Conservation (phyloP, 306 rosid genomes). For the Cucurbita ficifolia region DNA sequence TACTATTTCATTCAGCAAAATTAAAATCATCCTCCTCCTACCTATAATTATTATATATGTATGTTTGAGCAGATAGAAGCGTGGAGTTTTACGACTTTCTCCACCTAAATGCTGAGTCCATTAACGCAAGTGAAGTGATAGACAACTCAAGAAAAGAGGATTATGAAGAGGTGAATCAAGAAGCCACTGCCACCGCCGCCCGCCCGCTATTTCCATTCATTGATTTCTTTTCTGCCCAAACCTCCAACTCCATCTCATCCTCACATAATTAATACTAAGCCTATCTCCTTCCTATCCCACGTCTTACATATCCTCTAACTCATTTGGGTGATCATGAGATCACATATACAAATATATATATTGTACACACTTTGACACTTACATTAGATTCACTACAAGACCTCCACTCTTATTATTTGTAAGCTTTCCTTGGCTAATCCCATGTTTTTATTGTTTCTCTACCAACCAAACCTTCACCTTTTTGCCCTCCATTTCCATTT, state of each 20-base stretch:
- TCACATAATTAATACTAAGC: background rate
- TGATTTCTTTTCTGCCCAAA: slow-evolving; percentile 9
- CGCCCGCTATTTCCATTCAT: background rate
- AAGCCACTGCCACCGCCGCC: background rate
- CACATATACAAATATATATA: too few species aligned
- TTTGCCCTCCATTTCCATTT: too few species aligned
- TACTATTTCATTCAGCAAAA: background rate
- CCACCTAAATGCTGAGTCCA: slow-evolving; percentile 53
- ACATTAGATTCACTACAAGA: too few species aligned
- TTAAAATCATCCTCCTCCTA: too few species aligned
- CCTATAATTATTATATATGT: too few species aligned
- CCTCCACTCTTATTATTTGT: too few species aligned
- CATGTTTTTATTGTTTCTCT: too few species aligned
- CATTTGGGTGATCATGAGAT: too few species aligned
- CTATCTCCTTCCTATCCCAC: background rate
- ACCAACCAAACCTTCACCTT: too few species aligned
- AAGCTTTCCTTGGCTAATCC: too few species aligned
- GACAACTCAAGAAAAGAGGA: slow-evolving; percentile 54
- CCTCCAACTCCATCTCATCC: background rate
- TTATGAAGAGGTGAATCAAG: slow-evolving; percentile 50
- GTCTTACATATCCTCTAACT: background rate
- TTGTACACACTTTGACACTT: too few species aligned
- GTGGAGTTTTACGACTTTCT: slow-evolving; percentile 34
- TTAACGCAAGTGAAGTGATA: slow-evolving; percentile 57
- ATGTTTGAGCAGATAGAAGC: too few species aligned